These are phyloP conservation scores for Dothistroma pini DNA, from an alignment of 2,329 filamentous ascomycete species.

Conservation along the genomic window DNA sequence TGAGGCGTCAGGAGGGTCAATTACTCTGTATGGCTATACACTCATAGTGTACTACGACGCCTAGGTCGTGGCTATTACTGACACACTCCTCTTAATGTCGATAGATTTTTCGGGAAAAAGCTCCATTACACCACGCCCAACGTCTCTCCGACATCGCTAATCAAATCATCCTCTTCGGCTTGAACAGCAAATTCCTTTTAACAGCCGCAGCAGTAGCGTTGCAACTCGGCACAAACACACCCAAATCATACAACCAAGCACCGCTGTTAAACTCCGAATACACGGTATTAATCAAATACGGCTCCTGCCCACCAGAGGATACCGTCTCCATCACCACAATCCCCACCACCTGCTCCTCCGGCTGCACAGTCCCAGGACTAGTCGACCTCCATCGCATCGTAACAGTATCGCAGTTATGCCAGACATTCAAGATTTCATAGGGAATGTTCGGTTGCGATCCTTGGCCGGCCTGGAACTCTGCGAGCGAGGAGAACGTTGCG, in stretches of 20 bases:
- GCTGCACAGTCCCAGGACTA: conserved; percentile 19
- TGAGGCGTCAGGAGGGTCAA: neutral
- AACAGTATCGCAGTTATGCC: conserved; percentile 33
- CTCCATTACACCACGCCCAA: too few species aligned
- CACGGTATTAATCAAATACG: conserved; percentile 31
- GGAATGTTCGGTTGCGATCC: conserved; percentile 30
- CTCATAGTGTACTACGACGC: too few species aligned
- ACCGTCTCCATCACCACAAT: conserved; percentile 30
- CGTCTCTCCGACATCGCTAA: neutral
- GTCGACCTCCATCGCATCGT: conserved; percentile 30
- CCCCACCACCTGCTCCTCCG: conserved; percentile 26
- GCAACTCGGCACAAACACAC: conserved; percentile 24
- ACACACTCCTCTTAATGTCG: too few species aligned
- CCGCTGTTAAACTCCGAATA: conserved; percentile 33
- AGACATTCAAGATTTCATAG: conserved; percentile 33
- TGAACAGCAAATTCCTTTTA: conserved; percentile 6
- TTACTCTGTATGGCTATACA: neutral
- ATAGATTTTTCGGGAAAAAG: too few species aligned
- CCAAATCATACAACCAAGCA: conserved; percentile 30
- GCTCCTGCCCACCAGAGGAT: conserved; percentile 17
- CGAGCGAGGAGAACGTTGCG: conserved; percentile 29
- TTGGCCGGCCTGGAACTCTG: conserved; percentile 30
- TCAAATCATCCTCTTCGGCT: conserved; percentile 3
- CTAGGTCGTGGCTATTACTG: too few species aligned
- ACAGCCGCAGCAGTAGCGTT: conserved; percentile 8